Evolutionary conservation across 2,329 filamentous ascomycete genomes (phyloP).

Genomic region (Orbilia oligospora): DNA sequence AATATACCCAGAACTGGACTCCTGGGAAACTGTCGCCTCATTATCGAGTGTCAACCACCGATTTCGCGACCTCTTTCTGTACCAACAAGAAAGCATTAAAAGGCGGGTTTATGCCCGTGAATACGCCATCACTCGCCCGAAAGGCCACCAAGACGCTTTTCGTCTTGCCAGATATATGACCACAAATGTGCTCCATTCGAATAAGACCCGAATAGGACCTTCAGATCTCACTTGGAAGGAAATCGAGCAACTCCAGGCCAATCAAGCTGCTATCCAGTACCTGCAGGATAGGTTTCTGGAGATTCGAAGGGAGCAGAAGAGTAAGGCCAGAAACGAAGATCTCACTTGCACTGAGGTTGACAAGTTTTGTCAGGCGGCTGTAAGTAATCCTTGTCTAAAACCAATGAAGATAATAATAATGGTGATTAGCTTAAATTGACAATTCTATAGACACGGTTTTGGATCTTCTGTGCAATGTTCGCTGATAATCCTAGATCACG

Average conservation of each 20-base stretch:
- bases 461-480: constrained; percentile 55
- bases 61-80: constrained; percentile 50
- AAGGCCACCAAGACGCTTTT: constrained; percentile 54
- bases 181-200: constrained; percentile 50
- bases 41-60: constrained; percentile 60
- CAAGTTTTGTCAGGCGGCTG: constrained; percentile 57
- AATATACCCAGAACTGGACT: constrained; percentile 58
- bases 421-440: not conserved
- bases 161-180: constrained; percentile 56
- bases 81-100: constrained; percentile 51
- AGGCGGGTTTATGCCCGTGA: constrained; percentile 55
- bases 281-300: constrained; percentile 54
- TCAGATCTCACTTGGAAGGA: constrained; percentile 49
- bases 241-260: constrained; percentile 53
- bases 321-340: constrained; percentile 49
- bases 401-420: no score
- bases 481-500: constrained; percentile 53
- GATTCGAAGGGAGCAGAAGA: constrained; percentile 45
- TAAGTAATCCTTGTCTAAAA: constrained; percentile 33
- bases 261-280: constrained; percentile 52
- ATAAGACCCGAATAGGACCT: constrained; percentile 28
- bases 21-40: constrained; percentile 51
- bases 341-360: constrained; percentile 48
- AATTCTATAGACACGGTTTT: constrained; percentile 42
- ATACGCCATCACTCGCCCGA: constrained; percentile 38